Base-by-base conservation (phyloP, 1,139 yeast species). In the Casaregolazyma lundiana region DNA sequence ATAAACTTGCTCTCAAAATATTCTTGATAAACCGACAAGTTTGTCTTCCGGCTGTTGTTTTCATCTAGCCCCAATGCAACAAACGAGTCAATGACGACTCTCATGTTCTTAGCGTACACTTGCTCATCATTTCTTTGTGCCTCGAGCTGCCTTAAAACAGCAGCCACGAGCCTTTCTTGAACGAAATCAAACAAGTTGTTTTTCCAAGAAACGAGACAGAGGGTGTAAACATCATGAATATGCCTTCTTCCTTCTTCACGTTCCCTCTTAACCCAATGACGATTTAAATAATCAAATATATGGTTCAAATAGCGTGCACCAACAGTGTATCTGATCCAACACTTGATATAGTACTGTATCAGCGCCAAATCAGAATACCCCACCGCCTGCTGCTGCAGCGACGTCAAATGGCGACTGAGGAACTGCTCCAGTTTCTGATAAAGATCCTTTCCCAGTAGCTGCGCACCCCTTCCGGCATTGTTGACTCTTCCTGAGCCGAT, bases 231-330 rank as follows among this genome's bases (percentile, higher is more conserved):
- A 65, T 94, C 98, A 64, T 82, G 88, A 43, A 92, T 81, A 59
- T 88, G 89, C 54, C 90, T 77, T 59, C 88, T 80, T n/a, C 97
- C 97, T 63, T 92, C 97, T 38, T 90, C 86, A 60, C 97, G 77
- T 66, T 92, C 97, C 63, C 95, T 89, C 60, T 85, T 88, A 43
- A 94, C 97, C 98, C 98, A 94, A 67, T 92, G 92, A 54, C 97
- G 78, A 66, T 94, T 94, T 78, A 94, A 81, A 66, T 94, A 94
- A 63, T 90, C 96, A 63, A 92, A 88, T 22, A 94, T 94, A 65
- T 94, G 95, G 66, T 89, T 89, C 66, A 94, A 70, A 65, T 88
- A 86, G 16, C 90, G 85, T 1, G 97, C 95, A 35, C 98, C 98
- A 49, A 87, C 80, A 32, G 95, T 81, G 63, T 78, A 94, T 52